Base-by-base conservation (phyloP, 2,329 filamentous ascomycete species). In the Alternaria postmessia region DNA sequence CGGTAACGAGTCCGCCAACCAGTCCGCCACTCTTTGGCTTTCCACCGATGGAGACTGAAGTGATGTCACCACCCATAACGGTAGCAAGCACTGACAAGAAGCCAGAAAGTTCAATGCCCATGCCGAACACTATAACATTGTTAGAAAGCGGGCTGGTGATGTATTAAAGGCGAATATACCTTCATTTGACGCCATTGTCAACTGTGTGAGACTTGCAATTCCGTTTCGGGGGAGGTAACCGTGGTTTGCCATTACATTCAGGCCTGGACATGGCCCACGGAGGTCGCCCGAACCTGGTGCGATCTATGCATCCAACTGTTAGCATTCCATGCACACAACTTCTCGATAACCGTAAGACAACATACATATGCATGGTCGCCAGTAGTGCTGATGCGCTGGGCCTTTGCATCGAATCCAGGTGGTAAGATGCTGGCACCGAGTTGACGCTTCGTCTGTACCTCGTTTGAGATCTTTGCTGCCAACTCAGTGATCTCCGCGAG, bases 181-280 rank as follows among this genome's bases (percentile, higher is more conserved):
- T 53, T 41, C 26, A 6, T 53, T 48, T 4, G 26, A 39, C 32
- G 24, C 24, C 18, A 22, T 30, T 6, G 47, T 38, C 14, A 46
- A 53, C 38, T 66, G 59, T 22, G 56, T 53, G 7, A 58, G 56
- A 8, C 59, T 53, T 22, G 64, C 20, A 24, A 66, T 71, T 36
- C 76, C 77, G 51, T 74, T 63, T 36, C 67, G 70, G 7, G 75
- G 72, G n/a, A 78, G 57, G 57, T 77, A 69, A 20, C 64, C 65
- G 55, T 75, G 74, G 41, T 77, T 77, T 7, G 74, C 73, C 47
- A 73, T 65, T 11, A 72, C 66, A 32, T 77, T 78, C 22, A 76
- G 43, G 7, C 63, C 72, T 8, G 74, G 74, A 39, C 75, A 77
- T 14, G 73, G 74, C 9, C 67, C 64, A n/a, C 69, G 69, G 9